Base-by-base conservation (phyloP, 2,329 filamentous ascomycete species). In the Chaetothyriales sp. region DNA sequence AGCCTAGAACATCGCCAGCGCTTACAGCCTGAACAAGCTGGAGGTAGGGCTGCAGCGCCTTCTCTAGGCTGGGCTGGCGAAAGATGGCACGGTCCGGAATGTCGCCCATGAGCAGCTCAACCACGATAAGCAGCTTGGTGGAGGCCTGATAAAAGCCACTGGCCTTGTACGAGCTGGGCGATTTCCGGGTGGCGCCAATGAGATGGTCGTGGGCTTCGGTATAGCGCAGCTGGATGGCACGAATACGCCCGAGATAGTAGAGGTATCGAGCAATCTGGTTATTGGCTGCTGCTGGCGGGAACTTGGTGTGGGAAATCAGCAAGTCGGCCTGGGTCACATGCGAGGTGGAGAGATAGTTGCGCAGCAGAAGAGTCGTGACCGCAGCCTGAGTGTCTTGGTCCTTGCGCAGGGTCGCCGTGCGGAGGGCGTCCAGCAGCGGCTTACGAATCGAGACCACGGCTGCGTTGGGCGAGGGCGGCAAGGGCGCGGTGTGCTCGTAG, bases 201-300 rank as follows among this genome's bases (percentile, higher is more conserved):
- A 98, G 74, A 67, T 96, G 87, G 65, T 93, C 86, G 63, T 98
- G 92, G 19, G 92, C 92, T 66, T 95, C 90, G 7, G 92, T 95
- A 73, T 98, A 98, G 60, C 86, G 84, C 59, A 98, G 77, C 72
- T 98, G 92, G 62, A 96, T 94, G 49, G 92, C 88, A 55, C 92
- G 84, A 69, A 96, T 95, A 60, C 90, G 86, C 54, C 92, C 92
- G 10, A 98, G 79, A 68, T 98, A 98, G 77, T 94, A 98, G 52
- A 96, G 76, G 72, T 95, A 98, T 55, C 92, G 82, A 56, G 92
- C 93, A 58, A 98, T 89, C 72, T 98, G 92, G 68, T 95, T 98
- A 73, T 95, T 98, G 58, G 89, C 87, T 3, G 92, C 92, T 62
- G 87, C 87, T 56, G 89, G 78, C 5, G 92, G 92, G 68, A 98